phyloP scores from a whole-genome alignment of 768 basidiomycete genomes.

The Leccinum subgranulosum region DNA sequence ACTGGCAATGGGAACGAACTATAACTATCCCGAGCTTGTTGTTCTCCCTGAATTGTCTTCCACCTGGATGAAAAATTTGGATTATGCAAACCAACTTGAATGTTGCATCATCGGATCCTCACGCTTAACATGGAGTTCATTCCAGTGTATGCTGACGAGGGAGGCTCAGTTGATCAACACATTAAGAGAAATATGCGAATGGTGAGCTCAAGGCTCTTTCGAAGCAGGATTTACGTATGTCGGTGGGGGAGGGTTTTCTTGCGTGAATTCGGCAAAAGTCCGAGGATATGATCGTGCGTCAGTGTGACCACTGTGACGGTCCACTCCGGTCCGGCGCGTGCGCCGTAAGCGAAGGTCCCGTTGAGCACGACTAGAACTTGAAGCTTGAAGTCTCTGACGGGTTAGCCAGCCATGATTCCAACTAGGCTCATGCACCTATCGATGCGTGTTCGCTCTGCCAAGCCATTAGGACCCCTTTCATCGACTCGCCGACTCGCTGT shows the following conservation, averaged over 20 bases:
- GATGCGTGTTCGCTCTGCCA: not conserved
- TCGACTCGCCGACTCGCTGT: not conserved
- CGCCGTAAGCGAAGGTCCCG: too few species aligned
- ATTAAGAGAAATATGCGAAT: not conserved
- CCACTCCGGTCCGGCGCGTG: too few species aligned
- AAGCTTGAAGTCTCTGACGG: not conserved
- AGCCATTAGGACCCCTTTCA: not conserved
- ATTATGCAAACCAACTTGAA: not conserved
- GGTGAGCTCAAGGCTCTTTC: slow-evolving; percentile 14
- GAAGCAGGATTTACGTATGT: too few species aligned
- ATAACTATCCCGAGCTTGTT: not conserved
- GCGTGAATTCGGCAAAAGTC: too few species aligned
- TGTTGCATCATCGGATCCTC: slow-evolving; percentile 2
- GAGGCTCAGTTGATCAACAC: too few species aligned
- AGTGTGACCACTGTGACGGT: too few species aligned
- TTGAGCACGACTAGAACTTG: not conserved
- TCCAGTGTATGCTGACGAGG: too few species aligned
- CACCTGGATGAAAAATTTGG: not conserved
- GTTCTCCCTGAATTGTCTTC: slow-evolving; percentile 16
- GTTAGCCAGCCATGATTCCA: not conserved
- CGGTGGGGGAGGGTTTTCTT: too few species aligned
- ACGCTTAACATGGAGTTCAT: slow-evolving; percentile 24
- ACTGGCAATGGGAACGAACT: not conserved
- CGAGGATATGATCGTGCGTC: too few species aligned
- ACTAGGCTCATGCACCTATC: not conserved